Conservation (phyloP, 306 rosid genomes). For the Ceratonia siliqua region DNA sequence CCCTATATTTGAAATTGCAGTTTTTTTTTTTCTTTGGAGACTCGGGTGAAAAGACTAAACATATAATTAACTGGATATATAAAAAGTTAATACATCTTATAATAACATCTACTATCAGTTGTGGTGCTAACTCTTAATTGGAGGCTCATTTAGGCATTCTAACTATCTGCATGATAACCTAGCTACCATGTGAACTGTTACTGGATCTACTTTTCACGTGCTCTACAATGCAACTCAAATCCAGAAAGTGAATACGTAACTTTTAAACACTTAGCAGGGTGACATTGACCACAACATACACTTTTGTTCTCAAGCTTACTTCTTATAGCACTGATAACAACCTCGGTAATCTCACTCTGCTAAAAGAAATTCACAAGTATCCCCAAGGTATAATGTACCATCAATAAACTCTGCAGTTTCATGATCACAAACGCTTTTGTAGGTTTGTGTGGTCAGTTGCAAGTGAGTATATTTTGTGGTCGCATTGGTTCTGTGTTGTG, state of each 20-base stretch:
- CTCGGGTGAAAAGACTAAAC: not conserved
- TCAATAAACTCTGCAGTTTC: not conserved
- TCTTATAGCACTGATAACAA: not conserved
- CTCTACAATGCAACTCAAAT: not conserved
- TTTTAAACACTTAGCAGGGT: slow-evolving; percentile 1
- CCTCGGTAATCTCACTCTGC: not conserved
- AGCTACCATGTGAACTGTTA: slow-evolving; percentile 12
- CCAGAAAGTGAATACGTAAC: not conserved
- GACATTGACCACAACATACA: slow-evolving; percentile 3
- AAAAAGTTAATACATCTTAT: not conserved
- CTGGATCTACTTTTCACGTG: not conserved
- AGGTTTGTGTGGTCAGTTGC: not conserved
- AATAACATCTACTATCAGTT: not conserved
- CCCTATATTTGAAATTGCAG: not conserved
- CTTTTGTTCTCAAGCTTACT: not conserved
- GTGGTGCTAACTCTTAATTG: not conserved
- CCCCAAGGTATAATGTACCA: not conserved
- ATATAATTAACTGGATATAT: not conserved
- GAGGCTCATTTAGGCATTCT: not conserved
- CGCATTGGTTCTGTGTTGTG: not conserved
- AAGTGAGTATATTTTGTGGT: not conserved
- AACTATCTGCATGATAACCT: not conserved
- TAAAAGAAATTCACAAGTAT: not conserved
- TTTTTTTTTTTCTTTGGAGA: not conserved
- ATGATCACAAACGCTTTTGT: not conserved